Percentiles rank a stretch among this genome's conserved stretches.
Evolutionary conservation across 768 basidiomycete species (phyloP).

Genomic region (Hygrophoropsis aurantiaca): DNA sequence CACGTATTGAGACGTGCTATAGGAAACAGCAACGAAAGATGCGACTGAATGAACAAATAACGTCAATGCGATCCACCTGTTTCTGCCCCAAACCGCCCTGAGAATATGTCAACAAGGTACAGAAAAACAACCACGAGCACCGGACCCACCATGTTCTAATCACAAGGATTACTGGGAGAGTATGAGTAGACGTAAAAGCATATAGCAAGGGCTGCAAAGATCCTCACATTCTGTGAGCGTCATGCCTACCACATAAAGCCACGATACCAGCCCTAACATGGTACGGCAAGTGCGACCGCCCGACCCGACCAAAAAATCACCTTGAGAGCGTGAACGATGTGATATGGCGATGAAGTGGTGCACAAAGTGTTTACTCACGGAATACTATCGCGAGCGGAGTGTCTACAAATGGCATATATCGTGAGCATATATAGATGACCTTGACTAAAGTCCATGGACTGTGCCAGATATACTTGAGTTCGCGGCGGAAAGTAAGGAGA

Average conservation of each 20-base stretch:
- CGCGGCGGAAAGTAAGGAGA: slow-evolving; percentile 17
- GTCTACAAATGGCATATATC: slow-evolving; percentile 22
- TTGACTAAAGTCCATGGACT: slow-evolving; percentile 20
- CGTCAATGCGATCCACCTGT: neutral
- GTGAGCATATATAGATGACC: slow-evolving; percentile 16
- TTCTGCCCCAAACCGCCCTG: neutral
- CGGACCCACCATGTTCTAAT: neutral
- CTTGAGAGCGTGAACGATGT: neutral
- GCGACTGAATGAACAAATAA: neutral
- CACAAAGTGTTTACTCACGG: neutral
- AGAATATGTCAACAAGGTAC: no score
- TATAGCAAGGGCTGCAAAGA: neutral
- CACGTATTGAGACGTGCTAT: neutral
- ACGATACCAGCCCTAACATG: no score
- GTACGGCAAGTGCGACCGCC: neutral
- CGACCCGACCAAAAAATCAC: neutral
- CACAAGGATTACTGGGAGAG: neutral
- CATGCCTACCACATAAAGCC: slow-evolving; percentile 1
- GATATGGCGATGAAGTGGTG: no score
- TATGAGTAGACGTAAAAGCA: neutral
- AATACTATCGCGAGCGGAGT: slow-evolving; percentile 2
- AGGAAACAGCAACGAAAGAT: neutral
- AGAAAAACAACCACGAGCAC: no score
- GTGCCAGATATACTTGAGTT: slow-evolving; percentile 17
- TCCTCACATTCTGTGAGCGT: neutral